These are phyloP conservation scores for Linnemannia exigua DNA, from an alignment of 192 early-diverging fungal genomes.

Conservation along the genomic window DNA sequence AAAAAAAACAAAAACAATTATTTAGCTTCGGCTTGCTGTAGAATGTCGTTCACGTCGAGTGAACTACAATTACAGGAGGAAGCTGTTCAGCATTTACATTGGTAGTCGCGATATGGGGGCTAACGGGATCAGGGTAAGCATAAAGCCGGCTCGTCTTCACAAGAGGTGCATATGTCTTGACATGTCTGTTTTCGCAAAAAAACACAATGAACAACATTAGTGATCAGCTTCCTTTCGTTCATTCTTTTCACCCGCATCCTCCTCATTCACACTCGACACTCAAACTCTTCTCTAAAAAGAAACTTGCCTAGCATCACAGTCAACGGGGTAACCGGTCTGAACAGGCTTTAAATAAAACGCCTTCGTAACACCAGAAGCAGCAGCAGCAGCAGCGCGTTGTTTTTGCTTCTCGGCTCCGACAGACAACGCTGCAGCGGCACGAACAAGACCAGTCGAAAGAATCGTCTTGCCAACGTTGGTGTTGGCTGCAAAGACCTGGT, in stretches of 20 bases:
- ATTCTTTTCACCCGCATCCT: no score
- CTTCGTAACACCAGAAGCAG: conserved; percentile 42
- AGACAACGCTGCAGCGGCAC: conserved; percentile 61
- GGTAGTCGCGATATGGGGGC: conserved; percentile 78
- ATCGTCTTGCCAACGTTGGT: conserved; percentile 90
- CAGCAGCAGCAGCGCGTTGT: background rate
- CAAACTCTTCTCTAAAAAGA: background rate
- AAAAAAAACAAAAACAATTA: background rate
- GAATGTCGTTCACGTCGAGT: conserved; percentile 1
- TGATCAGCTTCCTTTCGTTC: background rate
- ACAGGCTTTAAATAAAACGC: conserved; percentile 86
- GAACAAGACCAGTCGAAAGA: conserved; percentile 75
- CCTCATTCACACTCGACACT: background rate
- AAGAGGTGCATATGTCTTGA: conserved; percentile 61
- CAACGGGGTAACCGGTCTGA: conserved; percentile 86
- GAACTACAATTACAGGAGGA: background rate
- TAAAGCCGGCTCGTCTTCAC: conserved; percentile 66
- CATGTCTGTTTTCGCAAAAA: conserved; percentile 62
- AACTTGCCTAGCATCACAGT: conserved; percentile 76
- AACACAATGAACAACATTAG: background rate
- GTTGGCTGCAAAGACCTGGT: conserved; percentile 83
- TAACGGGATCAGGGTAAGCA: conserved; percentile 79
- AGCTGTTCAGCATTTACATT: conserved; percentile 60
- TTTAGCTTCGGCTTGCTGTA: background rate
- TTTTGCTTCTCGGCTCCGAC: conserved; percentile 53